A percentile compares a stretch with the other conserved stretches of the same genome.
phyloP scores from a whole-genome alignment of 1,284 basidiomycete species.

The Papiliotrema nemorosa region DNA sequence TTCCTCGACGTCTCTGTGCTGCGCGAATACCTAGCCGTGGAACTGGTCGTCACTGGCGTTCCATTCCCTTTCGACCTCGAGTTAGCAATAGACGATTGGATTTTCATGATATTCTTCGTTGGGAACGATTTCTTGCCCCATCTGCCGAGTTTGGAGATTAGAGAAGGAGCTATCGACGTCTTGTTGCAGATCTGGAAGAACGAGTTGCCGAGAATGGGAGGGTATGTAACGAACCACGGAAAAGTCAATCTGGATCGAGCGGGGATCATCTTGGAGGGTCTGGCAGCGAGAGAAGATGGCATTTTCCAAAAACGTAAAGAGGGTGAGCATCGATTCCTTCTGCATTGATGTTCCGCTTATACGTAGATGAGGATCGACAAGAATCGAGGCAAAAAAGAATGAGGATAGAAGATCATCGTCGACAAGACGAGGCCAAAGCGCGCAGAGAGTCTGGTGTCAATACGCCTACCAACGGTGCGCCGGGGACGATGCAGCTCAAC shows the following conservation, averaged over 20 bases:
- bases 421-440: slow-evolving; percentile 49
- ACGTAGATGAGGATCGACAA: slow-evolving; percentile 82
- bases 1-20: slow-evolving; percentile 95
- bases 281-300: slow-evolving; percentile 88
- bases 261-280: slow-evolving; percentile 91
- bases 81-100: slow-evolving; percentile 99
- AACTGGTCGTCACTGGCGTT: slow-evolving; percentile 74
- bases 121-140: slow-evolving; percentile 99
- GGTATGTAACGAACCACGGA: slow-evolving; percentile 93
- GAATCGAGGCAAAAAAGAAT: slow-evolving; percentile 83
- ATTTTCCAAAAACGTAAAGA: slow-evolving; percentile 91
- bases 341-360: slow-evolving; percentile 8
- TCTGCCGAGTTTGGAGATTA: slow-evolving; percentile 94
- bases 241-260: slow-evolving; percentile 79
- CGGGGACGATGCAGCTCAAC: slow-evolving; percentile 48
- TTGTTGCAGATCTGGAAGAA: slow-evolving; percentile 92
- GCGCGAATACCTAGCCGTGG: slow-evolving; percentile 95
- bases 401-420: slow-evolving; percentile 67
- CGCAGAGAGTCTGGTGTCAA: slow-evolving; percentile 9
- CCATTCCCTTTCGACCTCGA: slow-evolving; percentile 93
- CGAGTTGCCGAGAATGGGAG: slow-evolving; percentile 90
- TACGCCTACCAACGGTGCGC: slow-evolving; percentile 8
- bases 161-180: slow-evolving; percentile 98
- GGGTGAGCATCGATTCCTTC: slow-evolving; percentile 57
- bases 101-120: slow-evolving; percentile 98